Conservation (phyloP, 1,284 basidiomycete species). For the Fomitopsis betulina region DNA sequence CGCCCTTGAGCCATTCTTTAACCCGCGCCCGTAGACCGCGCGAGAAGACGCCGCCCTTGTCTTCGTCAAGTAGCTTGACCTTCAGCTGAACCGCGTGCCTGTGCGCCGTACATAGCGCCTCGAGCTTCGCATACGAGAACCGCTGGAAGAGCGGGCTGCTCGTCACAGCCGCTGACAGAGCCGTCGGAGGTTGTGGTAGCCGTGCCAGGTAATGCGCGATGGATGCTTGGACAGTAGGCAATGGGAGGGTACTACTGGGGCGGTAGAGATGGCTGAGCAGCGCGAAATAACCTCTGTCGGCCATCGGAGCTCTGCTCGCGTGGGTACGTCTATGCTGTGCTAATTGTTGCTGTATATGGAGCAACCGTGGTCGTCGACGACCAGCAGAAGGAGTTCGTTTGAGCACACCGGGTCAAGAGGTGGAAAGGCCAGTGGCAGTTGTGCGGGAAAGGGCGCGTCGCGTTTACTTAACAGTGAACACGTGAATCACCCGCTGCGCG, state of each 20-base stretch:
- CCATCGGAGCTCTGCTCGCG: background rate
- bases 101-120: conserved; percentile 52
- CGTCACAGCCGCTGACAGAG: conserved; percentile 61
- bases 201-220: conserved; percentile 61
- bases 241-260: conserved; percentile 39
- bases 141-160: conserved; percentile 55
- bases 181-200: conserved; percentile 50
- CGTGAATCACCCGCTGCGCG: background rate
- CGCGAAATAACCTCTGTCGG: conserved; percentile 43
- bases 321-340: background rate
- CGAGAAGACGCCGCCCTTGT: conserved; percentile 38
- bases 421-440: no score
- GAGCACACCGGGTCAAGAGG: no score
- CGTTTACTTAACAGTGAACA: no score
- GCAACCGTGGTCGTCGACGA: background rate
- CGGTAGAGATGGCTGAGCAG: conserved; percentile 56
- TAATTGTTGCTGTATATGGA: background rate
- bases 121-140: conserved; percentile 38
- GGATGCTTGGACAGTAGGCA: conserved; percentile 51
- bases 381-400: background rate
- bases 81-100: conserved; percentile 61
- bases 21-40: conserved; percentile 36
- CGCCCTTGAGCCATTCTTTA: conserved; percentile 49
- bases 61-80: conserved; percentile 34
- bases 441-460: background rate